Evolutionary conservation across 768 basidiomycete genomes (phyloP), one percentile per base, ranked within the genome.

Genomic region (Phaffia tasmanica): DNA sequence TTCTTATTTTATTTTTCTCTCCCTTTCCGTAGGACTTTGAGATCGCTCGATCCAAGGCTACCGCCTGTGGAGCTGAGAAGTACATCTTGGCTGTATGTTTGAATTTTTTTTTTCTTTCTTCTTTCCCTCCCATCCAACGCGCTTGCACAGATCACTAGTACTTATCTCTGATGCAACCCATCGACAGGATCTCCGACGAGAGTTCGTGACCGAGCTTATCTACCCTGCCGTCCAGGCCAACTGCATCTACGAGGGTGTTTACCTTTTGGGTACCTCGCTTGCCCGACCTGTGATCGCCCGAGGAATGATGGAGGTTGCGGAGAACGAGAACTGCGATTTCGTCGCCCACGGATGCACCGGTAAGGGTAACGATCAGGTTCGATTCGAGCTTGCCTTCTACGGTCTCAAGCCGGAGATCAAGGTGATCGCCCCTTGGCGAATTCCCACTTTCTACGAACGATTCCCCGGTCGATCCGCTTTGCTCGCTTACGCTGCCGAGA

Each of bases 291-390:
- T 99, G 73, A 99, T 98, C 75, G 92, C 95, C 64, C 91, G 95
- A 70, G 94, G 93, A 30, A 99, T 99, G 95, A 98, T 99, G 68
- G 86, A 86, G 48, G 81, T 88, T 62, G 95, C 94, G 23, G 89
- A 87, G 50, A 80, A 80, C 71, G 91, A 97, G 77, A 86, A 86
- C 59, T 99, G 95, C 89, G 89, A 97, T 77, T 99, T 83, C 75
- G 94, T 98, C 70, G 85, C 94, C 29, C 95, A 98, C 78, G 95
- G 95, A 29, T 99, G 95, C 82, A 99, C 95, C 60, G 95, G 95
- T 62, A 99, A 99, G 81, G 95, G 95, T 62, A 99, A 99, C 77
- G 95, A 99, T 77, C 95, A 99, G 79, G 95, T 99, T 73, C 89
- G 95, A 69, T 99, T 98, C 77, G 95, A 99, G 75, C 85, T 98